Evolutionary conservation across 2,329 filamentous ascomycete species (phyloP), one percentile per base, ranked within the genome.

Genomic region (Hymenoscyphus occultus): DNA sequence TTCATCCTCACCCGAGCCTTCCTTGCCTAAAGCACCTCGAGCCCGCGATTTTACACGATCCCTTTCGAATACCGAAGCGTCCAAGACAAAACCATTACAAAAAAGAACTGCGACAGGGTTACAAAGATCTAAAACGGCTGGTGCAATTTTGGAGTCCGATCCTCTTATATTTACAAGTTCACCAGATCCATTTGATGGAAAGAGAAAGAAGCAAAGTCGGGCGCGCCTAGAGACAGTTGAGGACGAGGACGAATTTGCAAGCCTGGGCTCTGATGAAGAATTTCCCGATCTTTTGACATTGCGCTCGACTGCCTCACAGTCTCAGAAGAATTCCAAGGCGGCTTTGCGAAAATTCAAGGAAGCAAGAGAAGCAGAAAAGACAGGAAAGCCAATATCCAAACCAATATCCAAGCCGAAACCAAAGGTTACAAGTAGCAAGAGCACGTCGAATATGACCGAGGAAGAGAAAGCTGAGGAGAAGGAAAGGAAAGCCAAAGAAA

Each of bases 61-160:
- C 6, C 62, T 72, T 28, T 73, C 76, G 4, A 76, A 78, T 65
- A 72, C 74, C 14, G 70, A 78, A 56, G 75, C 77, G 32, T 74
- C 77, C 39, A 75, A 76, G 58, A 74, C 40, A 77, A 51, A 51
- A 16, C 39, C 42, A 12, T 9, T 58, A 16, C 14, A n/a, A 35
- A 19, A 42, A 22, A 54, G 22, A 58, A 40, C 42, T 32, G 45
- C 22, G 6, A 22, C 28, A 35, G n/a, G 32, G 42, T n/a, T 51
- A 14, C 56, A 64, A 14, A 72, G 76, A 9, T 77, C 65, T 70
- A 60, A n/a, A 70, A 13, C 73, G 72, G 40, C 66, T 51, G 45
- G 45, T 51, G n/a, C 45, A n/a, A 19, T 51, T 51, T 59, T 72
- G 22, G 71, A 71, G 14, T 67, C 71, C 13, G 67, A 62, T 60